Evolutionary conservation across 768 basidiomycete genomes (phyloP).

Genomic region (Trichaptum fuscoviolaceum): DNA sequence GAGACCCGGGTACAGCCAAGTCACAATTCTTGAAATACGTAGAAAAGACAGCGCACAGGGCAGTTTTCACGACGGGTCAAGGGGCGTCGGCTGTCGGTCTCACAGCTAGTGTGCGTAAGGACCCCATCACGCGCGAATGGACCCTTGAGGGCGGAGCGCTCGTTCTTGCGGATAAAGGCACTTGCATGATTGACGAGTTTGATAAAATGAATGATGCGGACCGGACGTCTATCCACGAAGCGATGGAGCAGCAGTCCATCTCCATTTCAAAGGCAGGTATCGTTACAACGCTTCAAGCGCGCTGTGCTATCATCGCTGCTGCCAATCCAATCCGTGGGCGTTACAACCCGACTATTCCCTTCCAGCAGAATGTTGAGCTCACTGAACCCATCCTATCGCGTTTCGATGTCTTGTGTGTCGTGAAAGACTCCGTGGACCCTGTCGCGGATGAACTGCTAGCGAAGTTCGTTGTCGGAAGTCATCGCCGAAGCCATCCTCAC

Average conservation of each 20-base stretch:
- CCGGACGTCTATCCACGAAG: conserved; percentile 97
- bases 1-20: conserved; percentile 98
- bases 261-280: conserved; percentile 99
- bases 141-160: conserved; percentile 97
- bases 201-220: conserved; percentile 99
- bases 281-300: conserved; percentile 94
- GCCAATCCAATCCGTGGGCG: conserved; percentile 96
- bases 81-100: conserved; percentile 98
- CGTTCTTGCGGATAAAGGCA: conserved; percentile 97
- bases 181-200: conserved; percentile 97
- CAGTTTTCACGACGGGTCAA: conserved; percentile 97
- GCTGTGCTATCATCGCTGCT: conserved; percentile 96
- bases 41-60: conserved; percentile 96
- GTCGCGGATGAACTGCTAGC: conserved; percentile 95
- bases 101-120: conserved; percentile 98
- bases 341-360: conserved; percentile 97
- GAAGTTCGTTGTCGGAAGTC: conserved; percentile 96
- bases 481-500: conserved; percentile 89
- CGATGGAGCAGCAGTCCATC: conserved; percentile 99
- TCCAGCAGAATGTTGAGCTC: conserved; percentile 96
- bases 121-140: conserved; percentile 97
- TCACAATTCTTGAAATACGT: conserved; percentile 99
- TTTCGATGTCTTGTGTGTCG: conserved; percentile 97
- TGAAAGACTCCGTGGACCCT: conserved; percentile 96
- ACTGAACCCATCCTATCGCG: conserved; percentile 98